Evolutionary conservation across 352 stramenopile genomes (phyloP).

Genomic region (Phytophthora sojae): DNA sequence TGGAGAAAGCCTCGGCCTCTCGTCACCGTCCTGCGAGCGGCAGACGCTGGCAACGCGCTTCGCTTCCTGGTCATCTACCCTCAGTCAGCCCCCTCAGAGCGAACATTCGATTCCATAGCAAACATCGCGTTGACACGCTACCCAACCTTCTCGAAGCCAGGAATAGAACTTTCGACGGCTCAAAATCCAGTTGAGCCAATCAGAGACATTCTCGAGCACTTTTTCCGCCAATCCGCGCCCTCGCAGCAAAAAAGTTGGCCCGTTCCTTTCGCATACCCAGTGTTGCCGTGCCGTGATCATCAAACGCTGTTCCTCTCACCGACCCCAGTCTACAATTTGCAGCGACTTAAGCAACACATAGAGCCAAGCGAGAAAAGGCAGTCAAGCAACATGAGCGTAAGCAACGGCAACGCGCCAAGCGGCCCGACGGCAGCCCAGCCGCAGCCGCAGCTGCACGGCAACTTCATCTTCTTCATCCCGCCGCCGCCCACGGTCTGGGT

Average conservation of each 20-base stretch:
- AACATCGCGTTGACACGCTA: neutral
- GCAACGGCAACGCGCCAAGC: constrained; percentile 30
- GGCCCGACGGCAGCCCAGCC: constrained; percentile 27
- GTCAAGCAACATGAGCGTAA: constrained; percentile 20
- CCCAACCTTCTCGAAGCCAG: constrained; percentile 36
- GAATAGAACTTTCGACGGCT: constrained; percentile 32
- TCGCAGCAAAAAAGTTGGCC: constrained; percentile 20
- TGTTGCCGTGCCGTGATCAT: constrained; percentile 23
- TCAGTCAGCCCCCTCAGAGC: neutral
- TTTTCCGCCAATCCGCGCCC: constrained; percentile 32
- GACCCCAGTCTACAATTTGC: constrained; percentile 40
- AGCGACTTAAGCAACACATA: constrained; percentile 19
- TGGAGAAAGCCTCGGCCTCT: constrained; percentile 22
- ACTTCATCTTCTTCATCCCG: constrained; percentile 63
- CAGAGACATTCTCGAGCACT: neutral
- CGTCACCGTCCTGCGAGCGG: constrained; percentile 1
- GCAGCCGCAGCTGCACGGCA: constrained; percentile 10
- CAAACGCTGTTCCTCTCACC: constrained; percentile 10
- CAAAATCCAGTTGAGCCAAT: constrained; percentile 20
- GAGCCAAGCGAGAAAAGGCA: constrained; percentile 18
- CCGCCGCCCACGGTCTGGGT: constrained; percentile 69
- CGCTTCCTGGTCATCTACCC: constrained; percentile 13
- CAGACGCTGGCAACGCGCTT: neutral
- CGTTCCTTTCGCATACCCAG: constrained; percentile 17
- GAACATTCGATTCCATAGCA: constrained; percentile 30